Base-by-base conservation (phyloP, 331 rosid genomes). In the Malus hybrid region DNA sequence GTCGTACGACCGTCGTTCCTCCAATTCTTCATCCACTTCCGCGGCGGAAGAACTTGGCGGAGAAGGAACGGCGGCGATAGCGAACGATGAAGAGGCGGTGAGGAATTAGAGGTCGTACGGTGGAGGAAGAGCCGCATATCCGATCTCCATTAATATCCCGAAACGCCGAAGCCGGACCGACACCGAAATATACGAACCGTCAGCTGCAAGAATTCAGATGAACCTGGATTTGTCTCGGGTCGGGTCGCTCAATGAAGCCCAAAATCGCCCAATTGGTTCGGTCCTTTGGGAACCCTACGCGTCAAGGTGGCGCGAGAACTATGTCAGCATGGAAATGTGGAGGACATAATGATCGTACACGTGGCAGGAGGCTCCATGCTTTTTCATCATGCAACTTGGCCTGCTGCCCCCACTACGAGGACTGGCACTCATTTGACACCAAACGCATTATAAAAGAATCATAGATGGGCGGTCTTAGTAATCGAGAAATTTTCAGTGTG, bases 281-380 rank as follows among this genome's bases (percentile, higher is more conserved):
- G 55, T 16, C 55, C 0, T 12, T 52, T 52, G 20, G 57, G 28
- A 32, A 15, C 22, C 12, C 27, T 7, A 18, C 55, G 59, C 67
- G 76, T 57, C 67, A 72, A 10, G 22, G 15, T 34, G 10, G 27
- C 76, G 75, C 66, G 36, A 57, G 67, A 57, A 31, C 16, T 22
- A 72, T 10, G 76, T 72, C 67, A 72, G 76, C 76, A 55, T 10
- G 14, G 62, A 19, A 5, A 70, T 27, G 29, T 28, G 73, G 39
- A 27, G 6, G 2, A 3, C 36, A 44, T 2, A 15, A 4, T 14
- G 36, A 9, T 4, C 33, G 31, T 48, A 69, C 74, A 52, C 74
- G 74, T 31, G 74, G 62, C 46, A n/a, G 3, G 3, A 71, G 3
- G 20, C 6, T 33, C 1, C 29, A 36, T 3, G 57, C 1, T 20